Conservation (phyloP, 495 filamentous ascomycete species). For the Xanthoparmelia taractica region DNA sequence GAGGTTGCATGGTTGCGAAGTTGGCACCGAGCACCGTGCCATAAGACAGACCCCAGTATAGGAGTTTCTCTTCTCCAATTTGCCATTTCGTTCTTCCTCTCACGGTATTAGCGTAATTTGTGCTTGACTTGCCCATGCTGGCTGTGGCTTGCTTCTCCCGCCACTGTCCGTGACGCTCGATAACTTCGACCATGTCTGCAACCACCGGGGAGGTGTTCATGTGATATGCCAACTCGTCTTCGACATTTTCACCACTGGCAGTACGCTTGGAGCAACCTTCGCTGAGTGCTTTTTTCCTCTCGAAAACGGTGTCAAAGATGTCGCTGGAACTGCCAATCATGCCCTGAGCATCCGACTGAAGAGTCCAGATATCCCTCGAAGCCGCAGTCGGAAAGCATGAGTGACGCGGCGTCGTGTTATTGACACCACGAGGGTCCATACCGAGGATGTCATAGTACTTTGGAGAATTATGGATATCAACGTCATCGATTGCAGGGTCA, state of each 20-base stretch:
- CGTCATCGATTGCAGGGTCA: constrained; percentile 14
- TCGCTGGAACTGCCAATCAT: constrained; percentile 32
- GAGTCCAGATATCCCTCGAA: constrained; percentile 26
- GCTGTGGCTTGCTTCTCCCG: constrained; percentile 27
- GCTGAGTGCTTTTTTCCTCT: constrained; percentile 30
- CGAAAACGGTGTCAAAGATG: constrained; percentile 32
- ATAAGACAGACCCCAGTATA: constrained; percentile 63
- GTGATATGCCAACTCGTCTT: constrained; percentile 38
- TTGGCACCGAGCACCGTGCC: constrained; percentile 57
- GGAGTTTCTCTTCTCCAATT: constrained; percentile 35
- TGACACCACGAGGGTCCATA: constrained; percentile 42
- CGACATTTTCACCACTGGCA: constrained; percentile 1
- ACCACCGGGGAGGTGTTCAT: constrained; percentile 43
- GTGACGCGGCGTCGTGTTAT: constrained; percentile 30
- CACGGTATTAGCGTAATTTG: background rate
- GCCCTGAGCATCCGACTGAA: constrained; percentile 28
- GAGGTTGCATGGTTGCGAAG: constrained; percentile 47
- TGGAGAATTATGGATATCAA: constrained; percentile 20
- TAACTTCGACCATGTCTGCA: constrained; percentile 45
- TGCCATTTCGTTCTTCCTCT: constrained; percentile 1
- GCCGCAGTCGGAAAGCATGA: constrained; percentile 40
- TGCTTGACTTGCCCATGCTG: background rate
- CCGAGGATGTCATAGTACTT: constrained; percentile 50
- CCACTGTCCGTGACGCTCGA: constrained; percentile 43
- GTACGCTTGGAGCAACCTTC: constrained; percentile 26